Evolutionary conservation across 1,284 basidiomycete species (phyloP), one percentile per base, ranked within the genome.

Genomic region (Gomphus bonarii): DNA sequence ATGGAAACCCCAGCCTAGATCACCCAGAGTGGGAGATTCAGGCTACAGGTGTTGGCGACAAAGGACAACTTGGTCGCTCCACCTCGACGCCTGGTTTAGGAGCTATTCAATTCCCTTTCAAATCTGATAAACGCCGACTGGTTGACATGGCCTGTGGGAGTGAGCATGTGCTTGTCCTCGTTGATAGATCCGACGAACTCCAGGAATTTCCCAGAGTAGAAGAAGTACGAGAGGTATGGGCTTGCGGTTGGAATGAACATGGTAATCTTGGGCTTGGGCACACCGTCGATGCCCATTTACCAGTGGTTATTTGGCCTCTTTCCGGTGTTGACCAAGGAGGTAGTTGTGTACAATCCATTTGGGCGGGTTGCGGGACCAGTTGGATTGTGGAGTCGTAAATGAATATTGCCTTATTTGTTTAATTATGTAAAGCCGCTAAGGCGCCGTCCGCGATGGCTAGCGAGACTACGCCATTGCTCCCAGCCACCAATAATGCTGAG

Each of bases 241-340:
- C 81, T 0, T 95, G 92, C 85, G 93, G 93, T 0, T 95, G 93
- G 93, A 97, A 95, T 68, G 93, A 97, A 68, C 93, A 95, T 66
- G 93, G 93, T 11, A 97, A 95, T 68, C 74, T 95, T 14, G 91
- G 88, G 0, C 65, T 81, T 28, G 85, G 83, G 0, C 72, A 77
- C 53, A 78, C 77, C 3, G 69, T 75, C 4, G 83, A 89, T 62
- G 68, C 76, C 10, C 65, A 71, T 40, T 43, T 69, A 20, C 82
- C 82, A 12, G 62, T 69, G 2, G 74, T 72, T 55, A 64, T 87
- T n/a, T 87, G 81, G 80, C 77, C 77, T 0, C 59, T 61, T 16
- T 11, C 22, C 30, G 36, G 48, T 20, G 36, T 30, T 28, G 22
- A 53, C 1, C 55, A 58, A 6, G 59, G 42, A 28, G 53, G 44